Base-by-base conservation (phyloP, 805 yeast species). In the Wickerhamomyces mucosus region DNA sequence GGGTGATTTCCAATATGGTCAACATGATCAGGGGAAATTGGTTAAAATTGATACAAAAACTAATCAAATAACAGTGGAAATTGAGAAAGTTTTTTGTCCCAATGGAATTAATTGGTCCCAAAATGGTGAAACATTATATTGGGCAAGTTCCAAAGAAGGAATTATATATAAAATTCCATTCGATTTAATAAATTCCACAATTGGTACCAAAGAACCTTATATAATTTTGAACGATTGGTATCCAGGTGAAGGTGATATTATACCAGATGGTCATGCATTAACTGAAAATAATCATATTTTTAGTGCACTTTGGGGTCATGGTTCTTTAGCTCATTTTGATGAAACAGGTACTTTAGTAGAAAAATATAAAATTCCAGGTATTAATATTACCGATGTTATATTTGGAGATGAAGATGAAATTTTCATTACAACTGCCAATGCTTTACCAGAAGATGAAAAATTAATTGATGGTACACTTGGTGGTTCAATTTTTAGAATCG, bases 241-340 rank as follows among this genome's bases (percentile, higher is more conserved):
- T 16, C 45, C 50, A 7, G 45, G 41, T 0, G 41, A 42, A 29
- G 53, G 45, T 14, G 48, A 56, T 5, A 70, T 77, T 7, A 89
- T 75, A 42, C 95, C 95, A 0, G 96, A 86, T 53, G 96, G 96
- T 14, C 65, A 80, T 41, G 61, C 76, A 18, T 56, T 80, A 40
- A 72, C 80, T 26, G 55, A 45, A 5, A 51, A 51, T 16, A 79
- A 74, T 7, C 41, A 55, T 4, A 48, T 86, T 23, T 80, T 69
- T 56, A 61, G 75, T 5, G 81, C 94, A 1, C 69, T 81, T 10
- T 85, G 78, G 72, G 66, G 76, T 18, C 66, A 79, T 2, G 51
- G 60, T 25, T 50, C 68, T 16, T 74, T 85, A 7, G 64, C 76
- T 28, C 72, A 75, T 43, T 64, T 71, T 38, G 58, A 70, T 24